Base-by-base conservation (phyloP, 2,329 filamentous ascomycete genomes). In the Plectosphaerella plurivora region DNA sequence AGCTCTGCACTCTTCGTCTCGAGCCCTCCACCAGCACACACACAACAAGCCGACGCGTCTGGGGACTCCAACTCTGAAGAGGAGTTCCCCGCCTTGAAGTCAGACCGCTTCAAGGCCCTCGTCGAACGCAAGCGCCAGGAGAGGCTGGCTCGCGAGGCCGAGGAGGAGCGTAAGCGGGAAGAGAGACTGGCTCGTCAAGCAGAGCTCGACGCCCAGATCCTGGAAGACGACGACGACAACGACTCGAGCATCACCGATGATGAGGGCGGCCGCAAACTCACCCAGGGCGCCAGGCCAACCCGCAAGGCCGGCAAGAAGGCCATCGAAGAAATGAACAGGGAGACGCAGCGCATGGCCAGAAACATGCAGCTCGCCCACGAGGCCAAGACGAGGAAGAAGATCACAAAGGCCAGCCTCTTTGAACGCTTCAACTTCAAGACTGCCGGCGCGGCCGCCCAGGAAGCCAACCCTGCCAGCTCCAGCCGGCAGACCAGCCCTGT, bases 291-390 rank as follows among this genome's bases (percentile, higher is more conserved):
- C 24, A 83, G 87, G 4, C 86, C 91, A 5, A 79, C 82, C 10
- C 83, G 94, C 12, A 96, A 94, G 66, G 92, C 94, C 0, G 93
- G 92, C 73, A 97, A 93, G 73, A 97, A 91, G 71, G 94, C 94
- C 0, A 68, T 97, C 42, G 90, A 97, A 65, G 93, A 97, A 60
- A 97, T 99, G 87, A 88, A 88, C 61, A 83, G 91, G 53, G 94
- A 99, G 70, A 97, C 93, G 1, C 94, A 99, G 72, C 84, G 94
- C 28, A 83, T 99, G 73, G 87, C 83, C 59, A 82, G 94, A 59
- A 95, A 88, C 64, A 89, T 96, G 82, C 93, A 97, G 68, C 79
- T 99, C 47, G 84, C 89, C 1, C 92, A 97, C 68, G 86, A 96
- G 65, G 88, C 90, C 22, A 90, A 87, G 71, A 96, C 91, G 2